Base-by-base conservation (phyloP, 495 filamentous ascomycete genomes). In the Chaetomium tenue region DNA sequence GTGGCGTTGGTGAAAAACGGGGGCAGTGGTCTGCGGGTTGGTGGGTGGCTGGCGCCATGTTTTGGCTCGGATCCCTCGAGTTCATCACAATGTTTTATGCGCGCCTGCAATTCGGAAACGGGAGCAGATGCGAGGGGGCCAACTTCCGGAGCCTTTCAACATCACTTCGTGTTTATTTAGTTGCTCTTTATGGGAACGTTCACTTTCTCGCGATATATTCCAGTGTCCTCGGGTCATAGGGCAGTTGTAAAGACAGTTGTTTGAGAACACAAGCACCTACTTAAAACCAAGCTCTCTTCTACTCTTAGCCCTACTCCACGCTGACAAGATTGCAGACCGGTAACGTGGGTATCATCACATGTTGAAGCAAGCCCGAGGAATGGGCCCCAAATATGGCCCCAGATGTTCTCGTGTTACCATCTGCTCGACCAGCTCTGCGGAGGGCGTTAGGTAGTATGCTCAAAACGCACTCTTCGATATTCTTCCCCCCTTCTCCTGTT, bases 161-260 rank as follows among this genome's bases (percentile, higher is more conserved):
- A 22, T 40, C 23, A 22, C 39, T 42, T 26, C 13, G 55, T 44
- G 18, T 58, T 18, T 56, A 51, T 58, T 18, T 40, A 51, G 48
- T 51, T 26, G 48, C 9, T 11, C 22, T 9, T 5, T 30, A 40
- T 39, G 9, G 55, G 55, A 18, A 58, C 22, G 37, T 5, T 46
- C 16, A 20, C 40, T 18, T 44, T 18, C 30, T 33, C 18, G 57
- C 25, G 57, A 20, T 59, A 59, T 59, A 59, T 58, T 58, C 2
- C 33, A 18, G 15, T 58, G 55, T 3, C 37, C 55, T 18, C 1
- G 20, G 28, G 30, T n/a, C 18, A n/a, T 6, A 15, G 44, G 44
- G n/a, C 44, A 9, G 7, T 9, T 47, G 18, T 47, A 47, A 22
- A 47, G n/a, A 44, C 48, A 20, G 23, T 26, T 3, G 22, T 51